Evolutionary conservation across 345 rosid genomes (phyloP), one percentile per base, ranked within the genome.

Genomic region (Carallia brachiata): DNA sequence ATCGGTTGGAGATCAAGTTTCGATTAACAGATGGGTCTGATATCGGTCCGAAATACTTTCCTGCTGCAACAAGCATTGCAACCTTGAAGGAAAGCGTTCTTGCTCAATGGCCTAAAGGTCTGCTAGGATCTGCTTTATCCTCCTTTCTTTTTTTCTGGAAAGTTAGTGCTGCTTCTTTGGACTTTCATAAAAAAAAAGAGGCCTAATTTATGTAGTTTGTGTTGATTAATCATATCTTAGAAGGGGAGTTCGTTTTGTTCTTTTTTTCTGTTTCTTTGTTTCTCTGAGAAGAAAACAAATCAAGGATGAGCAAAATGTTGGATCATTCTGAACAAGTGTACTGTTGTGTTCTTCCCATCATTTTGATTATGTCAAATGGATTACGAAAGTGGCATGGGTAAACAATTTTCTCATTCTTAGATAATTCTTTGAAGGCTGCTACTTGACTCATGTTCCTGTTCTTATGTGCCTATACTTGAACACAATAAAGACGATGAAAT

Each of bases 21-120:
- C 87, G 97, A 40, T 85, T 95, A 82, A 81, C 80, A 1, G 99
- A 95, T 73, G 97, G 97, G 75, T 85, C 97, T 0, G 99, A 95
- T 85, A 95, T 95, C 7, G 99, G 99, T 64, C 99, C 99, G 44
- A 87, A 80, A 81, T 62, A 83, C 69, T 95, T 88, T 80, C 89
- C 97, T 55, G 84, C 88, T 75, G 96, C 96, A 69, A 85, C 97
- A 16, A 90, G 93, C 72, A 89, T 95, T 65, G 79, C 90, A 9
- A 86, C 90, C 19, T 84, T 95, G 90, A 95, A 95, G 84, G 99
- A 95, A 78, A 89, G 84, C 77, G 67, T 95, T 68, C 87, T 95
- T 59, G 86, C 99, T 81, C 89, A 92, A 55, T 95, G 97, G 99
- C 99, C 99, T 53, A 87, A 84, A 88, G 99, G 99, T 94, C 28